phyloP scores from a whole-genome alignment of 2,329 filamentous ascomycete genomes.

The Diaporthe aspalathi region DNA sequence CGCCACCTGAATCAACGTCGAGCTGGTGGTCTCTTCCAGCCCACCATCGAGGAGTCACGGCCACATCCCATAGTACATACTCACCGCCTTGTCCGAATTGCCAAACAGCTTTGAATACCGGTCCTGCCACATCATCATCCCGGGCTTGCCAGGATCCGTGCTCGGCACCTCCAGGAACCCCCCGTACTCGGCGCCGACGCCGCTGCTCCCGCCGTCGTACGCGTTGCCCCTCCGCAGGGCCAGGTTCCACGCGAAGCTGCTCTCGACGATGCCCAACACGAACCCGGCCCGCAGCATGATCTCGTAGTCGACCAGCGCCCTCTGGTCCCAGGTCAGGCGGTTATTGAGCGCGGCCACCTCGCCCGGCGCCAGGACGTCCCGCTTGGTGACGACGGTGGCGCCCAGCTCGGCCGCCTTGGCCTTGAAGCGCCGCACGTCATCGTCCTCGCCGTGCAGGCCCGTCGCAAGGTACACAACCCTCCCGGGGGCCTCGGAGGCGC shows the following conservation, averaged over 20 bases:
- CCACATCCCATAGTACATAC: conserved; percentile 36
- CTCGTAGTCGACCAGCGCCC: conserved; percentile 62
- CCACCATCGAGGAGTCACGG: conserved; percentile 34
- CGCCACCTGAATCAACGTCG: background rate
- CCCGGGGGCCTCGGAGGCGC: conserved; percentile 42
- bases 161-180: conserved; percentile 21
- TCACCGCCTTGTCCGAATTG: conserved; percentile 35
- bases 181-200: conserved; percentile 4
- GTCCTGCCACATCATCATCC: conserved; percentile 48
- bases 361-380: conserved; percentile 53
- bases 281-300: conserved; percentile 57
- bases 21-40: background rate
- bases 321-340: conserved; percentile 59
- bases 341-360: conserved; percentile 50
- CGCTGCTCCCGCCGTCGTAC: conserved; percentile 40
- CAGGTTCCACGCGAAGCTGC: conserved; percentile 60
- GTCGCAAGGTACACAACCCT: conserved; percentile 57
- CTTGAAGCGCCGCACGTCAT: conserved; percentile 51
- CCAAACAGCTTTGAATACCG: conserved; percentile 49
- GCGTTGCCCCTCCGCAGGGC: conserved; percentile 53
- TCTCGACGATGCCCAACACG: conserved; percentile 58
- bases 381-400: conserved; percentile 56
- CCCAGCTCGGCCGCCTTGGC: conserved; percentile 50
- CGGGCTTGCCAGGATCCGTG: conserved; percentile 32
- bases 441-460: conserved; percentile 48